Evolutionary conservation across 140 eudicot genomes (phyloP), one percentile per base, ranked within the genome.

Genomic region (Oenanthe javanica): DNA sequence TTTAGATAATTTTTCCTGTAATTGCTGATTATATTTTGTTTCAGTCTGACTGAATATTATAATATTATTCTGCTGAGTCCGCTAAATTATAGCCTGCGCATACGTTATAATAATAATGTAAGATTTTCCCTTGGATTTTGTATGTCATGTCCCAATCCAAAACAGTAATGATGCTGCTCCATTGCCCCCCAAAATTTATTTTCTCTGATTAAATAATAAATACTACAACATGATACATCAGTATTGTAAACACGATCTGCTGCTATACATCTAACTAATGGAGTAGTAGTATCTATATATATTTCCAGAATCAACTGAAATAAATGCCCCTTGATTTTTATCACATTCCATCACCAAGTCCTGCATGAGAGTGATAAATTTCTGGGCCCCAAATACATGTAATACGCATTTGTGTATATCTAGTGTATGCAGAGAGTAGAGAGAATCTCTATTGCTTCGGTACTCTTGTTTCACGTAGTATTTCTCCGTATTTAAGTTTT

Each of bases 311-410:
- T 61, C 72, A 45, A 78, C 57, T n/a, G 48, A 61, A 61, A 19
- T 63, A 9, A 78, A 78, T 78, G 81, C 12, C 72, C 81, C 73
- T 23, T 40, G 16, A 40, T 47, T 64, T 78, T 36, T 59, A 57
- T 61, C 81, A 63, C 81, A 78, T 78, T 78, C 64, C 73, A 40
- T 63, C 81, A 78, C 57, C 81, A 78, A 18, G 40, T 78, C 57
- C 54, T 46, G 81, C 81, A 78, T 61, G 81, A 78, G 13, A 78
- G 75, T 78, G 57, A 61, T 78, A 12, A 78, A 78, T 61, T n/a
- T 61, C 67, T 48, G 61, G 74, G 46, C 46, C 81, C 75, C 9
- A 10, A 1, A 31, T 31, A 31, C 36, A 31, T 31, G 36, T 31
- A 31, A 31, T 31, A 31, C 36, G 36, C 45, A 42, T 42, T 42